Base-by-base conservation (phyloP, 2,329 filamentous ascomycete species). In the Colletotrichum trifolii region DNA sequence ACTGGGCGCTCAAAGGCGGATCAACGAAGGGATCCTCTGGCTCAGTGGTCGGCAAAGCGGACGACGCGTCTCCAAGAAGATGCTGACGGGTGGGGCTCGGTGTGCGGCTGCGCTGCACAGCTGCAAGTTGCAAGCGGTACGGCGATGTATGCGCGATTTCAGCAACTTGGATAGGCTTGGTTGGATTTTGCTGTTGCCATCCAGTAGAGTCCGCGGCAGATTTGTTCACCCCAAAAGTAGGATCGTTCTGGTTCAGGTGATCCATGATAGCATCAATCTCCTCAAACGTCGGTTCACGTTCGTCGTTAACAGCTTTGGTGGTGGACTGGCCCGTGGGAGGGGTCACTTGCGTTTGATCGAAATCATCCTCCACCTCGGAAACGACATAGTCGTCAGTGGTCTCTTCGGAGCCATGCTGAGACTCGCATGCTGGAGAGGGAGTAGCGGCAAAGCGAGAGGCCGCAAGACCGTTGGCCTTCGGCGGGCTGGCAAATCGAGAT, bases 191-290 rank as follows among this genome's bases (percentile, higher is more conserved):
- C 46, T 83, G 79, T 13, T 77, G 79, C 82, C 83, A 85, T 42
- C 77, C 75, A 6, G 83, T 76, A 49, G 83, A 54, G 42, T 63
- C 80, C 12, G 33, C 43, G 17, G 82, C 75, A 8, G 79, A 80
- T 72, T 89, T 89, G 73, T 93, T 92, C 64, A 93, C 87, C 11
- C 92, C 92, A 75, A 91, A 87, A 55, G 90, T 89, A 2, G 91
- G 91, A 69, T 93, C 88, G 52, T 84, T 87, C 64, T 89, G 86
- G 71, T 93, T 90, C 71, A 97, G 85, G 66, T 96, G 91, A 69
- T 90, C 88, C 93, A 98, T 97, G 56, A 97, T 89, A 48, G 91
- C 93, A 79, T 97, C 94, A 72, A 97, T 94, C 73, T 97, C 94
- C 70, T 95, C 90, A 71, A 92, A 92, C 0, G 89, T 87, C 7